Percentiles rank a stretch among this genome's conserved stretches.
phyloP scores from a whole-genome alignment of 345 rosid genomes.

The Sisymbrium irio region DNA sequence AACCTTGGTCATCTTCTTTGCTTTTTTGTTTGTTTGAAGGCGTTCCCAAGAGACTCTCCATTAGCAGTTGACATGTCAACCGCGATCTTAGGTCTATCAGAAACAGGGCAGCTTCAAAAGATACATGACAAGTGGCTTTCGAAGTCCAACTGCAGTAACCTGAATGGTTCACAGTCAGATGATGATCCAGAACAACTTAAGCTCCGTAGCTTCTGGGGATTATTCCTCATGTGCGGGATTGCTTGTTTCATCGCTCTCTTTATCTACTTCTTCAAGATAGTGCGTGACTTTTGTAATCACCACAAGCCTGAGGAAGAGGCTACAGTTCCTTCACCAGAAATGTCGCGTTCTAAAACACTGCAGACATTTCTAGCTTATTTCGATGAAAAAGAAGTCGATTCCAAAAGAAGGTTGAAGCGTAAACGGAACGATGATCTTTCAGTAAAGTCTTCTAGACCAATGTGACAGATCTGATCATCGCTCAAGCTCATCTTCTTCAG shows the following conservation, averaged over 20 bases:
- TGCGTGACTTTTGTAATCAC: slow-evolving; percentile 49
- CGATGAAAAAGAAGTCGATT: slow-evolving; percentile 56
- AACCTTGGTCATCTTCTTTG: slow-evolving; percentile 13
- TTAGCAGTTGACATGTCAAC: slow-evolving; percentile 86
- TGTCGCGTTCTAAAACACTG: slow-evolving; percentile 48
- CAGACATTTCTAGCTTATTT: slow-evolving; percentile 63
- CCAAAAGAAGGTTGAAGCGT: slow-evolving; percentile 52
- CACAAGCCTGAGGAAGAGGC: slow-evolving; percentile 34
- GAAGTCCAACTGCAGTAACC: slow-evolving; percentile 46
- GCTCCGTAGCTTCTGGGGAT: slow-evolving; percentile 76
- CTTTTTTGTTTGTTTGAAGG: slow-evolving; percentile 36
- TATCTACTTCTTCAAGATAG: slow-evolving; percentile 48
- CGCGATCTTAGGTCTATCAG: slow-evolving; percentile 73
- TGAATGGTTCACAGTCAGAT: slow-evolving; percentile 25
- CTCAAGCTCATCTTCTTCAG: slow-evolving; percentile 1
- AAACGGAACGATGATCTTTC: slow-evolving; percentile 46
- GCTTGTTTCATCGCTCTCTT: slow-evolving; percentile 58
- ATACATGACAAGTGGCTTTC: slow-evolving; percentile 69
- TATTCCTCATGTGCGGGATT: slow-evolving; percentile 73
- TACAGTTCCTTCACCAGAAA: slow-evolving; percentile 29
- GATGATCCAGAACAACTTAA: slow-evolving; percentile 61
- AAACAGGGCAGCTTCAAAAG: slow-evolving; percentile 78
- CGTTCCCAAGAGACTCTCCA: slow-evolving; percentile 87
- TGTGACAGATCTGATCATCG: slow-evolving; percentile 9
- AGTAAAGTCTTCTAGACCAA: slow-evolving; percentile 24